phyloP scores from a whole-genome alignment of 352 stramenopile genomes.

The Pythium pyrilobum region DNA sequence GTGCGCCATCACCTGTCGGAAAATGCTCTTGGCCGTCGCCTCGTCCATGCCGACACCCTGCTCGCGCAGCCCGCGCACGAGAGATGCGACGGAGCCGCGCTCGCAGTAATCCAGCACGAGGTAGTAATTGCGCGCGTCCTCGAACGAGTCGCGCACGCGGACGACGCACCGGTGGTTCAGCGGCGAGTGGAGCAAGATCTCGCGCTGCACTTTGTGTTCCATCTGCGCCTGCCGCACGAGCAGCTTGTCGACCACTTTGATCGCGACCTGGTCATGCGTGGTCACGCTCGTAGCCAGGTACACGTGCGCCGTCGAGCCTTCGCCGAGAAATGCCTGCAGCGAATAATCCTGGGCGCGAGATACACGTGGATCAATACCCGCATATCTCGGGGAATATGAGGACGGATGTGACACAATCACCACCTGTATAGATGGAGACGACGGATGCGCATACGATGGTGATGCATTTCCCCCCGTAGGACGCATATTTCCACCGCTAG shows the following conservation, averaged over 20 bases:
- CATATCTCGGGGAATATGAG: neutral
- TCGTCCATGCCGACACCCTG: slow-evolving; percentile 32
- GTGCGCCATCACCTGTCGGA: slow-evolving; percentile 32
- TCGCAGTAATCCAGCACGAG: slow-evolving; percentile 67
- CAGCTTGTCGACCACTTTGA: slow-evolving; percentile 85
- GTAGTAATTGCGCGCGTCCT: slow-evolving; percentile 75
- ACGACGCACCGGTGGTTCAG: slow-evolving; percentile 54
- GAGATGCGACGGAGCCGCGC: slow-evolving; percentile 36
- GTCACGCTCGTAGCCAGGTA: slow-evolving; percentile 48
- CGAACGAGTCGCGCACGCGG: slow-evolving; percentile 55
- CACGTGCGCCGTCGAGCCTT: slow-evolving; percentile 72
- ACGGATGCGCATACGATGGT: no score
- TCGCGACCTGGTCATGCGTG: slow-evolving; percentile 42
- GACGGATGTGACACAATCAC: neutral
- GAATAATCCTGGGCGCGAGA: slow-evolving; percentile 56
- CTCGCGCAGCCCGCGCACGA: slow-evolving; percentile 29
- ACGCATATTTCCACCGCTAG: no score
- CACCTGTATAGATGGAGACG: no score
- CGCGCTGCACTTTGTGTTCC: slow-evolving; percentile 54
- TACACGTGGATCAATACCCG: neutral
- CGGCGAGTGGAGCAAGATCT: slow-evolving; percentile 64
- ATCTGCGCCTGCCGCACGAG: slow-evolving; percentile 51
- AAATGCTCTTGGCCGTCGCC: slow-evolving; percentile 35
- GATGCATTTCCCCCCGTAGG: no score
- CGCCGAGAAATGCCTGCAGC: slow-evolving; percentile 67